These are phyloP conservation scores for Solanum chiquidenum DNA, from an alignment of 257 asterid genomes.

Conservation along the genomic window DNA sequence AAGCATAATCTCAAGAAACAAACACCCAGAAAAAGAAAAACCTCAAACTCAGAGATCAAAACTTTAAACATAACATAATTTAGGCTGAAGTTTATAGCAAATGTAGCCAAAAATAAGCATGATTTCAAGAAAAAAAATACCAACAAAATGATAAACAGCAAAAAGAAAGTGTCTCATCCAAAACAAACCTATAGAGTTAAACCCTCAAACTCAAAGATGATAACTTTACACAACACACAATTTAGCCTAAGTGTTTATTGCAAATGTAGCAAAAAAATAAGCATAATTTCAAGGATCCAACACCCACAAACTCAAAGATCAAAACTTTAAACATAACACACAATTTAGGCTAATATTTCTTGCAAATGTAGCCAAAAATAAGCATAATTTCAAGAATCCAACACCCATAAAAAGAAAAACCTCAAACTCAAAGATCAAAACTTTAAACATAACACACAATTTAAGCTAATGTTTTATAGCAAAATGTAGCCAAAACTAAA, in stretches of 20 bases:
- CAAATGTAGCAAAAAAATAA: neutral
- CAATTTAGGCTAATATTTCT: neutral
- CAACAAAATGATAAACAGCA: neutral
- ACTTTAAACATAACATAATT: neutral
- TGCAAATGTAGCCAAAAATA: neutral
- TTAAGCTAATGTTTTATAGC: neutral
- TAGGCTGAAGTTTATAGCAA: neutral
- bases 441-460: neutral
- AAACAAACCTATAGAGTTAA: neutral
- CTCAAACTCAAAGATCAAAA: neutral
- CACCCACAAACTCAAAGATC: neutral
- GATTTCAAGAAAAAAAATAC: neutral
- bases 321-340: neutral
- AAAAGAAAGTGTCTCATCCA: neutral
- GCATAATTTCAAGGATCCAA: neutral
- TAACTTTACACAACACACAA: neutral
- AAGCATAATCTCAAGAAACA: neutral
- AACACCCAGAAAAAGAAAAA: neutral
- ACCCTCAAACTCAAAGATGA: neutral
- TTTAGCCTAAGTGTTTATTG: neutral
- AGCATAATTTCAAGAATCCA: neutral
- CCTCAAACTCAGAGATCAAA: neutral
- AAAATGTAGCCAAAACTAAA: neutral
- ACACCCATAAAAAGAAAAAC: neutral
- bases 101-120: neutral